These are phyloP conservation scores for Danielozyma ontarioensis DNA, from an alignment of 805 yeast genomes.

Conservation along the genomic window DNA sequence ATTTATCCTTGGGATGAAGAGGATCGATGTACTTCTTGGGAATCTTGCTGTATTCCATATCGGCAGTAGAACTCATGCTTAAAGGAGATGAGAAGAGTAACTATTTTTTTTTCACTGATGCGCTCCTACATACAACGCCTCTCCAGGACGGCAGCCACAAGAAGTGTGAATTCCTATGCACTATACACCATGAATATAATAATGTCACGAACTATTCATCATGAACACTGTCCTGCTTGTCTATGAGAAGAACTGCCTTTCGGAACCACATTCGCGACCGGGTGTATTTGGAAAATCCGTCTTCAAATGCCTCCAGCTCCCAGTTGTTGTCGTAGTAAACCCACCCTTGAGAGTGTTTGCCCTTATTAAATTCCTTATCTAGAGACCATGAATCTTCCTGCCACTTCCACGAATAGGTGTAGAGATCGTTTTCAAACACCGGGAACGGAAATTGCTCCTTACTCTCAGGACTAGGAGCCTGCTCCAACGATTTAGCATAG, in stretches of 20 bases:
- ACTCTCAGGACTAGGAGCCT: conserved; percentile 20
- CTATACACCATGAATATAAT: no score
- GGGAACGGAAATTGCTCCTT: conserved; percentile 44
- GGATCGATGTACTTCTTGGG: conserved; percentile 34
- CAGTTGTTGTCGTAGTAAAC: conserved; percentile 48
- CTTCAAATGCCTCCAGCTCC: conserved; percentile 35
- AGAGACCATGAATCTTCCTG: conserved; percentile 47
- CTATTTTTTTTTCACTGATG: not conserved
- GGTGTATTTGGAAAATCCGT: conserved; percentile 47
- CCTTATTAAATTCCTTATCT: conserved; percentile 36
- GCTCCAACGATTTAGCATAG: conserved; percentile 28
- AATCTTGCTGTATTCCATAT: conserved; percentile 23
- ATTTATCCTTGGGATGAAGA: conserved; percentile 25
- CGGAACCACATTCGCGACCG: conserved; percentile 49
- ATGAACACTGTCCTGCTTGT: conserved; percentile 11
- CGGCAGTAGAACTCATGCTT: conserved; percentile 31
- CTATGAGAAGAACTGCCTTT: conserved; percentile 32
- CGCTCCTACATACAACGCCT: not conserved
- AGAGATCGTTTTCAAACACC: conserved; percentile 27
- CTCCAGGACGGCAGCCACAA: no score
- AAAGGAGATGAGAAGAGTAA: conserved; percentile 4
- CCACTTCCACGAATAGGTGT: conserved; percentile 52
- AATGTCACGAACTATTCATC: conserved; percentile 4
- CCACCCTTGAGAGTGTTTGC: conserved; percentile 46
- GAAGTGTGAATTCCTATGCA: no score